Percentiles rank a stretch among this genome's conserved stretches.
Evolutionary conservation across 2,329 filamentous ascomycete genomes (phyloP).

Genomic region (Triangularia setosa): DNA sequence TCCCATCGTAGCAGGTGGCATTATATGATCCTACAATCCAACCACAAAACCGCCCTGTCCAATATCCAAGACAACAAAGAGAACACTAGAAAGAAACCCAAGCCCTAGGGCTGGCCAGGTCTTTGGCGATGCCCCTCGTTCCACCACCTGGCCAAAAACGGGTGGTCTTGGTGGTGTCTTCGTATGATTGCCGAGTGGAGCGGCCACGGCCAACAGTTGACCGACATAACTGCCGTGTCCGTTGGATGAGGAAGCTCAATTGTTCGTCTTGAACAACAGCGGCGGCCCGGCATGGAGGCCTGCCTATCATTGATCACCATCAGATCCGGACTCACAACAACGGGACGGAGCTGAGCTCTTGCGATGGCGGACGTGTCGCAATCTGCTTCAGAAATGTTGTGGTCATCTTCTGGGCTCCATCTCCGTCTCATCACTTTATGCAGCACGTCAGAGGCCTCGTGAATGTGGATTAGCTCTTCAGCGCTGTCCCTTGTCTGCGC

Average conservation of each 20-base stretch:
- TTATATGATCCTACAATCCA: background rate
- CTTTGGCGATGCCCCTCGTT: background rate
- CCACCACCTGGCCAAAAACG: slow-evolving; percentile 1
- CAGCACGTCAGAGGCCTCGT: slow-evolving; percentile 7
- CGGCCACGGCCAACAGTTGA: slow-evolving; percentile 1
- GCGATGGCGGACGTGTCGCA: background rate
- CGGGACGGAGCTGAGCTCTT: background rate
- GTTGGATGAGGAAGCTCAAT: background rate
- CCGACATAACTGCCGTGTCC: slow-evolving; percentile 1
- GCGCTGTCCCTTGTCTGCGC: background rate
- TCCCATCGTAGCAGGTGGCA: background rate
- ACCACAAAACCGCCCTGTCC: background rate
- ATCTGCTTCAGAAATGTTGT: background rate
- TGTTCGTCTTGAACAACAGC: background rate
- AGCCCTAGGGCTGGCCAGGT: background rate
- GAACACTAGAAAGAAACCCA: background rate
- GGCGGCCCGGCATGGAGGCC: background rate
- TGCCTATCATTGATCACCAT: background rate
- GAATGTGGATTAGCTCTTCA: background rate
- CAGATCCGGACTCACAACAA: background rate
- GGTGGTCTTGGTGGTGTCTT: background rate
- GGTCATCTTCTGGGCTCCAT: background rate
- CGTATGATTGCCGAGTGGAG: slow-evolving; percentile 11
- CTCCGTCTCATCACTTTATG: background rate
- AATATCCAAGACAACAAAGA: background rate